Base-by-base conservation (phyloP, 1,284 basidiomycete species). In the Apiotrichum sp. region DNA sequence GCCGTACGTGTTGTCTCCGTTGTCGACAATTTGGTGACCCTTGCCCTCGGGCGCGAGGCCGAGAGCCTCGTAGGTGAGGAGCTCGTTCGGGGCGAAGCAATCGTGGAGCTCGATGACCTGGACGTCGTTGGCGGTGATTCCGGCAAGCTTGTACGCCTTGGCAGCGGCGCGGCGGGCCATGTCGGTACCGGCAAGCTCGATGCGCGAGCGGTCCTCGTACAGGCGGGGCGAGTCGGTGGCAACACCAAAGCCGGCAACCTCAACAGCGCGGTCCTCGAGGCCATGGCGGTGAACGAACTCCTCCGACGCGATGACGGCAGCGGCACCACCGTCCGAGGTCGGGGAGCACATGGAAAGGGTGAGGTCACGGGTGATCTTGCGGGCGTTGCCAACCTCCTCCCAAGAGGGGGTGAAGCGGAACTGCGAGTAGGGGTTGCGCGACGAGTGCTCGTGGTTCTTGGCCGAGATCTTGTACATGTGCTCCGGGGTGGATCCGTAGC, bases 101-200 rank as follows among this genome's bases (percentile, higher is more conserved):
- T 61, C 59, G 56, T 61, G 59, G n/a, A 58, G 57, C 59, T 61
- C 59, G 41, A 61, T 50, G 29, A 61, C 59, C 59, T 61, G 59
- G 41, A 61, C 43, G 49, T 61, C 59, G 29, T 54, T 35, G 35
- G 59, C 53, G 3, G 35, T 41, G 38, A 61, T 41, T 13, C 56
- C 53, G 6, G 59, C 59, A 43, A 47, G 48, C 46, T 53, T 52
- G 59, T 61, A 61, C 13, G 56, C 59, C 51, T 51, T 53, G 7
- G 16, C 32, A n/a, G 54, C 36, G 4, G 59, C 59, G 10, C 42
- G 48, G 54, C 56, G 53, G 8, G 56, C 54, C 59, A 61, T 61
- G 54, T 58, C 59, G 42, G 53, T 46, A 13, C 59, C 59, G 2
- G 56, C 46, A 35, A 61, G 59, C 59, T 58, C 50, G 54, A 61